Base-by-base conservation (phyloP, 2,329 filamentous ascomycete genomes). In the Botrytis fabae region DNA sequence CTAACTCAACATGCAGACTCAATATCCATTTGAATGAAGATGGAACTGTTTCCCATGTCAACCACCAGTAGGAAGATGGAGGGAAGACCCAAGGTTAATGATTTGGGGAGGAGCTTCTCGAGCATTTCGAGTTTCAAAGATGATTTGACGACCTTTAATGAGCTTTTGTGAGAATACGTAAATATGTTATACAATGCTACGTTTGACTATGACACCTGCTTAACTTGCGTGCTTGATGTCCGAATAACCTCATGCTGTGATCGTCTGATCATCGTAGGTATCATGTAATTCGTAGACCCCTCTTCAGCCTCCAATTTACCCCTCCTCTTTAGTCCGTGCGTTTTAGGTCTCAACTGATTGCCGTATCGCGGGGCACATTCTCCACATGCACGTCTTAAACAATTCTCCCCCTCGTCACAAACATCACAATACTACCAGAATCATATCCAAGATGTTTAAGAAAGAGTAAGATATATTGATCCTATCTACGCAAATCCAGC, bases 401-500 rank as follows among this genome's bases (percentile, higher is more conserved):
- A 61, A 54, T 38, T 66, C 66, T 70, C 32, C 51, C 66, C 71
- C 60, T 73, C 69, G 54, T 68, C 60, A 48, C 70, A 66, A 65
- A 38, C 70, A 63, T 51, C 48, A 38, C 62, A 70, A 74, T 25
- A 74, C 38, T 59, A 59, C 69, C 25, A 61, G 40, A 57, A 69
- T 40, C 68, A 68, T 60, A 68, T 51, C 63, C 76, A 89, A 80
- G 75, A 97, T 97, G 94, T 97, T 97, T 82, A 97, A 97, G 82
- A 97, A 96, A 87, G 93, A 97, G 94, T 96, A 83, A 46, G 61
- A 51, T 81, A 88, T 84, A 40, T 48, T 20, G 28, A 25, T 35
- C 25, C 10, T n/a, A 1, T 46, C 46, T 25, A 12, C 44, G 6
- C 20, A 14, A 28, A 10, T 25, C 8, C 12, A 66, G 32, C 35